Evolutionary conservation across 2,329 filamentous ascomycete species (phyloP).

Genomic region (Acarospora socialis): DNA sequence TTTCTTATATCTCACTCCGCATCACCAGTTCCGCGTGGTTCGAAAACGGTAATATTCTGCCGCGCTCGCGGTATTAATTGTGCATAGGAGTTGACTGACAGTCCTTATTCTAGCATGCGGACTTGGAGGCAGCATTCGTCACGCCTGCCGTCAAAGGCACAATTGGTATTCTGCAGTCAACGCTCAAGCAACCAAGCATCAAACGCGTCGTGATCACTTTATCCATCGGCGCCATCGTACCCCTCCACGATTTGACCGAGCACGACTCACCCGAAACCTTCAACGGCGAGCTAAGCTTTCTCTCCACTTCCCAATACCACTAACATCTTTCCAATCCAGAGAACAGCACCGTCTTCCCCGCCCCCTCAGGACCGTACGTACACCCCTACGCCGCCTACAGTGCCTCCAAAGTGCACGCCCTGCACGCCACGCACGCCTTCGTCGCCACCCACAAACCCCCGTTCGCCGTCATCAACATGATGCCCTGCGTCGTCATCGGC

Average conservation of each 20-base stretch:
- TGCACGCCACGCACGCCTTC: constrained; percentile 23
- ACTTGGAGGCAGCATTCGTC: constrained; percentile 10
- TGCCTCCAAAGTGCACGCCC: constrained; percentile 24
- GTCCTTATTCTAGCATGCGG: too few relatives aligned
- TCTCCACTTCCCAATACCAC: too few relatives aligned
- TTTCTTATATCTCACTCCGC: constrained; percentile 12
- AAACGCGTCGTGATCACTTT: constrained; percentile 31
- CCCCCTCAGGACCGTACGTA: constrained; percentile 16
- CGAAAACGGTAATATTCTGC: too few relatives aligned
- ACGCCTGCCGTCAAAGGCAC: constrained; percentile 22
- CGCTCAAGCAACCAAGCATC: constrained; percentile 21
- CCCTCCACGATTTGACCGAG: neutral
- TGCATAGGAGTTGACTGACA: too few relatives aligned
- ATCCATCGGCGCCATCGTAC: constrained; percentile 19
- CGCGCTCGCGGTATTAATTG: too few relatives aligned
- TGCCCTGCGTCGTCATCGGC: constrained; percentile 26
- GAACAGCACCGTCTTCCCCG: neutral
- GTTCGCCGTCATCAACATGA: constrained; percentile 25
- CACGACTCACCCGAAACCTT: neutral
- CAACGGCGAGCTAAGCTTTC: too few relatives aligned
- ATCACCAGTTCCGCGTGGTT: constrained; percentile 6
- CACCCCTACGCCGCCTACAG: constrained; percentile 23
- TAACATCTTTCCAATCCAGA: too few relatives aligned
- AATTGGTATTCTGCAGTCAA: constrained; percentile 24
- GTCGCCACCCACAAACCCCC: constrained; percentile 20